Evolutionary conservation across 2,329 filamentous ascomycete genomes (phyloP).

Genomic region (Lasiodiplodia theobromae): DNA sequence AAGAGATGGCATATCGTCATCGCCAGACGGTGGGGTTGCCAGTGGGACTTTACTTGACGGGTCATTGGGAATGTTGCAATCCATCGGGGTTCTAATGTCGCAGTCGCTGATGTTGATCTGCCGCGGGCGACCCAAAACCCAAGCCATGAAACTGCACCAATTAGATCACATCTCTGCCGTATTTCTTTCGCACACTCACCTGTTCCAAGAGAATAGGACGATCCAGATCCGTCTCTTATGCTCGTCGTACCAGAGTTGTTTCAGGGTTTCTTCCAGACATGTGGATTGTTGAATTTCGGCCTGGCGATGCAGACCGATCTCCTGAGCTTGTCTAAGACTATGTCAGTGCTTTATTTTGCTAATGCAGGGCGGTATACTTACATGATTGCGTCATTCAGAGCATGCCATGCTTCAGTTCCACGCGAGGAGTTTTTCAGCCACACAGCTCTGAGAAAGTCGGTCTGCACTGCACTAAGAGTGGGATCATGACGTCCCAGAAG

Average conservation of each 20-base stretch:
- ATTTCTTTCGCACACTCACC: neutral
- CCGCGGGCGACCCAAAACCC: neutral
- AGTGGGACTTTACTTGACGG: slow-evolving; percentile 8
- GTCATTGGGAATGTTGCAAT: slow-evolving; percentile 11
- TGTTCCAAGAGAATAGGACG: slow-evolving; percentile 16
- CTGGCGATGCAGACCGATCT: slow-evolving; percentile 17
- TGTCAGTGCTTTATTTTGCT: neutral
- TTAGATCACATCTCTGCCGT: neutral
- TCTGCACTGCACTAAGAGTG: slow-evolving; percentile 12
- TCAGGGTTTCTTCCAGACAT: slow-evolving; percentile 1
- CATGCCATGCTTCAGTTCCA: slow-evolving; percentile 19
- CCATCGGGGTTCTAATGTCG: slow-evolving; percentile 15
- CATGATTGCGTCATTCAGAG: slow-evolving; percentile 6
- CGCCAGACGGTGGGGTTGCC: neutral
- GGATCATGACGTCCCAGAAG: slow-evolving; percentile 9
- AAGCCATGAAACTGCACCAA: slow-evolving; percentile 10
- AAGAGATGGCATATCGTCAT: neutral
- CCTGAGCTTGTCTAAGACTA: neutral
- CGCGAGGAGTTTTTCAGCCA: slow-evolving; percentile 16
- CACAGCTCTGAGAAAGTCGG: slow-evolving; percentile 12
- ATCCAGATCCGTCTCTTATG: slow-evolving; percentile 17
- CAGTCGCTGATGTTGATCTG: slow-evolving; percentile 13
- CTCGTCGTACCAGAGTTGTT: slow-evolving; percentile 15
- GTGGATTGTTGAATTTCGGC: slow-evolving; percentile 8
- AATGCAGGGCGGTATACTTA: neutral